Conservation (phyloP, 1,284 basidiomycete genomes). For the Microbotryum intermedium region DNA sequence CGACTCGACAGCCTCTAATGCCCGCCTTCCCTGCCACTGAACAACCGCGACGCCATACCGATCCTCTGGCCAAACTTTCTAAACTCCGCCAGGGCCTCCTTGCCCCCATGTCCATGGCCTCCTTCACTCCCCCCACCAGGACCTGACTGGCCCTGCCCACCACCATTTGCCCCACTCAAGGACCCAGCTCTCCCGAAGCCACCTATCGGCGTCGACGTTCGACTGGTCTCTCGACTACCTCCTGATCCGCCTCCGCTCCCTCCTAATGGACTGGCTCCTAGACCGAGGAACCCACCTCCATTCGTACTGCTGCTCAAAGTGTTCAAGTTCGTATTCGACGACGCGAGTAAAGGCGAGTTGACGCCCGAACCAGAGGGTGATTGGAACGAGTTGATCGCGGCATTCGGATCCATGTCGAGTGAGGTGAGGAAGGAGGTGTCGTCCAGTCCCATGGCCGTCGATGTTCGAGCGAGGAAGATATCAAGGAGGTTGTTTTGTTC, state of each 20-base stretch:
- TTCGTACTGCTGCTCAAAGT: background rate
- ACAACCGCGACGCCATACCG: constrained; percentile 29
- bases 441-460: constrained; percentile 73
- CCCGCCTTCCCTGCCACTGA: constrained; percentile 2
- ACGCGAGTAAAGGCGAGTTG: constrained; percentile 15
- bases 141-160: constrained; percentile 4
- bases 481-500: constrained; percentile 86
- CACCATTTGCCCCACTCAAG: constrained; percentile 1
- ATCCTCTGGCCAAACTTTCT: constrained; percentile 30
- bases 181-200: constrained; percentile 19
- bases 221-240: too few species aligned
- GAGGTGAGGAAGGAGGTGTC: constrained; percentile 81
- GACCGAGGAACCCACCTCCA: constrained; percentile 4
- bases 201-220: constrained; percentile 4
- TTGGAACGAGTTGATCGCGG: constrained; percentile 20
- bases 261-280: background rate
- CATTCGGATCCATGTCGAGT: constrained; percentile 80
- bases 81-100: constrained; percentile 27
- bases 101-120: constrained; percentile 17
- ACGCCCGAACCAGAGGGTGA: constrained; percentile 23
- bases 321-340: background rate
- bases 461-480: constrained; percentile 80
- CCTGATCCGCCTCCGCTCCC: too few species aligned
- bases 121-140: constrained; percentile 5
- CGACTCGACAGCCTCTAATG: background rate